phyloP scores from a whole-genome alignment of 495 filamentous ascomycete species.

The Neurospora discreta region DNA sequence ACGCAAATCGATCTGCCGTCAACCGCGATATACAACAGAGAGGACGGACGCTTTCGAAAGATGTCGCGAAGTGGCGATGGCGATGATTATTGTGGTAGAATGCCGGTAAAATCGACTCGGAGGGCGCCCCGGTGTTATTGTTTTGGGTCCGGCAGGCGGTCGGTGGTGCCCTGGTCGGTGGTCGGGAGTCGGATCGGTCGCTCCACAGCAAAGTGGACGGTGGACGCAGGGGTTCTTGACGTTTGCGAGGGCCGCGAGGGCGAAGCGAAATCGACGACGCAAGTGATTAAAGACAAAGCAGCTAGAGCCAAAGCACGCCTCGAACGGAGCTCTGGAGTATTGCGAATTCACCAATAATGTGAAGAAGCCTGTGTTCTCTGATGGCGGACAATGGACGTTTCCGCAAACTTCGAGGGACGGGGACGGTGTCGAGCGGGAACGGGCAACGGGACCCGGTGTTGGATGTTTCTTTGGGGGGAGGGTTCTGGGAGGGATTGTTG shows the following conservation, averaged over 20 bases:
- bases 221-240: neutral
- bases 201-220: neutral
- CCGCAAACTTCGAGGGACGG: neutral
- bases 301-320: neutral
- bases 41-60: conserved; percentile 2
- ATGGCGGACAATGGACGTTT: neutral
- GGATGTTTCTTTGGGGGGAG: neutral
- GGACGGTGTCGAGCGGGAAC: neutral
- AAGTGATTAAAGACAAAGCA: neutral
- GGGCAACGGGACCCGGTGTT: neutral
- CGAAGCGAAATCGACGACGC: neutral
- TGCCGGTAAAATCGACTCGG: neutral
- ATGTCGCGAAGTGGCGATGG: conserved; percentile 1
- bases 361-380: neutral
- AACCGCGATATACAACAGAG: neutral
- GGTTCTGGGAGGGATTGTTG: neutral
- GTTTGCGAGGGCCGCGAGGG: neutral
- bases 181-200: neutral
- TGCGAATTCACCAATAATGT: neutral
- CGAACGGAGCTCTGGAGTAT: neutral
- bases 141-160: neutral
- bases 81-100: conserved; percentile 16
- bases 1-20: neutral
- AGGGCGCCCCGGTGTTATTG: neutral
- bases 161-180: neutral